Base-by-base conservation (phyloP, 306 rosid genomes). In the Vigna nakashimae region DNA sequence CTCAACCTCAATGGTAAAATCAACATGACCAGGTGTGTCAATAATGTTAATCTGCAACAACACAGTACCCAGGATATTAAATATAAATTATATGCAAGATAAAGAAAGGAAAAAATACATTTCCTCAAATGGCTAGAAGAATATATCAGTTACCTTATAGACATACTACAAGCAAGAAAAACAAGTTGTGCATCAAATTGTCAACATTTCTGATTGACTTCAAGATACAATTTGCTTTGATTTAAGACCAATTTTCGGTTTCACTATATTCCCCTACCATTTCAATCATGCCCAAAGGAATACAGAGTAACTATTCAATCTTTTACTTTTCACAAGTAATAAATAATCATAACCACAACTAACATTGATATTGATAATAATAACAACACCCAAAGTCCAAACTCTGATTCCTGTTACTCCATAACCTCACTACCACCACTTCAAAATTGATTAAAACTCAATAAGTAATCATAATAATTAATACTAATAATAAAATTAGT, bases 1-100 rank as follows among this genome's bases (percentile, higher is more conserved):
- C 86, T 95, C 99, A 40, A 95, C 99, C 86, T 95, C 99, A 50
- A 95, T 92, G 71, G 99, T 92, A 88, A 92, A 95, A 75, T 95
- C 99, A 73, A 95, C 99, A 13, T 95, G 99, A 75, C 99, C 98
- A 76, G 99, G 99, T 46, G 98, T 95, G 76, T 95, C 99, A 55
- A 92, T 95, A 56, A 92, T 95, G 87, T 95, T 95, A 87, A 95
- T 74, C 99, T 95, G 97, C 91, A 88, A 76, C 42, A 2, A 53
- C 74, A 85, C 40, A 86, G 46, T 60, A n/a, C 34, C 38, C 42
- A 67, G 59, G 72, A 52, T 28, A 36, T 72, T 56, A 73, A 38
- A 66, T 18, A 77, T 45, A 72, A 71, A 69, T 65, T 36, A 64
- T 30, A 59, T 65, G 49, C 18, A 53, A 51, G 24, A 22, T 16